Evolutionary conservation across 1,139 yeast species (phyloP).

Genomic region (Yamadazyma triangularis): DNA sequence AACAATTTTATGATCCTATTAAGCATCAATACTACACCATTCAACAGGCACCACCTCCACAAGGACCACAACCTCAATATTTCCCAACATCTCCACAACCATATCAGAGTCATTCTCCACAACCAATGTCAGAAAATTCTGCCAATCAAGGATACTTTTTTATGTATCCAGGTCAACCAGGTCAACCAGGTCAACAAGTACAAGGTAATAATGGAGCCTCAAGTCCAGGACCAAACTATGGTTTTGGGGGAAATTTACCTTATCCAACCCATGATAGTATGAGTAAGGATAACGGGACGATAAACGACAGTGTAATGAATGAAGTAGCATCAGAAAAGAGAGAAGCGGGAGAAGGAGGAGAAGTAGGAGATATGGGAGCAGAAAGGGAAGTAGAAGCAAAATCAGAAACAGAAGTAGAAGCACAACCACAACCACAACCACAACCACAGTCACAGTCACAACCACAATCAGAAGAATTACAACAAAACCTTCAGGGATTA

Average conservation of each 20-base stretch:
- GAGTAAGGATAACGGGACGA: background rate
- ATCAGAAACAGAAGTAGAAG: no score
- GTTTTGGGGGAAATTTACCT: constrained; percentile 15
- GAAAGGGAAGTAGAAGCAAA: no score
- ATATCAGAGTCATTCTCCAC: constrained; percentile 9
- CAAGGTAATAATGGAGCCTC: constrained; percentile 2
- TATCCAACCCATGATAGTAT: constrained; percentile 10
- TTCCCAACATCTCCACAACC: constrained; percentile 36
- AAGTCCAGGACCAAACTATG: no score
- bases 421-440: no score
- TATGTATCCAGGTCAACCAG: constrained; percentile 12
- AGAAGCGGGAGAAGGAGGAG: no score
- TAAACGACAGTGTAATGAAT: no score
- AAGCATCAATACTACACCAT: constrained; percentile 44
- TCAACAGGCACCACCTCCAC: constrained; percentile 25
- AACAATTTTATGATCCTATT: constrained; percentile 44
- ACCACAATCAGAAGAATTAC: no score
- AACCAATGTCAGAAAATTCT: no score
- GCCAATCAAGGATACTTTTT: constrained; percentile 8
- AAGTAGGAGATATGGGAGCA: no score
- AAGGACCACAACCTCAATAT: constrained; percentile 34
- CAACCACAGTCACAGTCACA: no score
- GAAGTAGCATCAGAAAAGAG: no score
- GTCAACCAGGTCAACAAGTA: constrained; percentile 12
- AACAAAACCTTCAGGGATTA: no score